Percentiles rank a stretch among this genome's conserved stretches.
Evolutionary conservation across 164 flowering plant genomes (phyloP).

Genomic region (Cinnamomum chago): DNA sequence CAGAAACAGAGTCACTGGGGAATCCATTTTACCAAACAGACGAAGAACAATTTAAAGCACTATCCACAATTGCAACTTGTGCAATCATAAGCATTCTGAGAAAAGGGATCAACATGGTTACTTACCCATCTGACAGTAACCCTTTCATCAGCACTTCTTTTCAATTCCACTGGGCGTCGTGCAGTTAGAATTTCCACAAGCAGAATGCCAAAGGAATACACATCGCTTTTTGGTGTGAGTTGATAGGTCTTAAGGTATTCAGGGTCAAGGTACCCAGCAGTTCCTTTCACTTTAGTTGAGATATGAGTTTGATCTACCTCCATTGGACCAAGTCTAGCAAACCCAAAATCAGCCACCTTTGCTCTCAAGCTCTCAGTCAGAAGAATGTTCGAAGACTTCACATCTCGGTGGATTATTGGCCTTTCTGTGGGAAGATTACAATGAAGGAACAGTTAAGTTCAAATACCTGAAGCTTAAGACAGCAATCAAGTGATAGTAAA

Average conservation of each 20-base stretch:
- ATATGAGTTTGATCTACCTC: conserved; percentile 73
- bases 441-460: conserved; percentile 5
- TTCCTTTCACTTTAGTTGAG: conserved; percentile 88
- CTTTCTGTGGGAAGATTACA: conserved; percentile 47
- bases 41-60: background rate
- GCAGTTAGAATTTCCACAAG: conserved; percentile 80
- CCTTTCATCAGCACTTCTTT: conserved; percentile 53
- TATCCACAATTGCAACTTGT: background rate
- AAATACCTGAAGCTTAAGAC: background rate
- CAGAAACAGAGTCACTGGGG: background rate
- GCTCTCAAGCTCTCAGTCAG: conserved; percentile 80
- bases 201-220: conserved; percentile 85
- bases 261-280: conserved; percentile 95
- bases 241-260: conserved; percentile 87
- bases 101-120: background rate
- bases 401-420: conserved; percentile 92
- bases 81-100: background rate
- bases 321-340: conserved; percentile 77
- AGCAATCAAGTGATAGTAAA: background rate
- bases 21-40: background rate
- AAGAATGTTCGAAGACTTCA: conserved; percentile 93
- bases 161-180: conserved; percentile 86
- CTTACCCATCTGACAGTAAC: conserved; percentile 90
- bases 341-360: conserved; percentile 97
- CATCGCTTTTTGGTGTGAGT: conserved; percentile 92